Base-by-base conservation (phyloP, 2,329 filamentous ascomycete genomes). In the Xylariaceae sp. region DNA sequence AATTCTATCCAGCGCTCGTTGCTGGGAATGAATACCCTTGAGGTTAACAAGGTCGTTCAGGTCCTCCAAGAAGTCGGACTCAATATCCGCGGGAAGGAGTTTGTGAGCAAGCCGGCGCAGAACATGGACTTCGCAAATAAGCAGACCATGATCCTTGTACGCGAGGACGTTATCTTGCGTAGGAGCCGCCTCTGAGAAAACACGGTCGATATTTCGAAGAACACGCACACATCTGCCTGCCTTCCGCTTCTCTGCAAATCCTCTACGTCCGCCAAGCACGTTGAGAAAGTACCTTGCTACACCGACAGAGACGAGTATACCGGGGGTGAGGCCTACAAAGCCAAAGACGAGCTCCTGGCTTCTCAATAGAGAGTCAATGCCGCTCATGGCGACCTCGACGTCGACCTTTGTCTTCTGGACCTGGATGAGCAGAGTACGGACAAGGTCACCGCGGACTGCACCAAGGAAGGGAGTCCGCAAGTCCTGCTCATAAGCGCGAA, bases 351-450 rank as follows among this genome's bases (percentile, higher is more conserved):
- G 82, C 72, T 99, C 93, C 72, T 99, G 94, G 70, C 92, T 97
- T 77, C 94, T 96, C 59, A 99, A 81, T 37, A 99, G 82, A 39
- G 91, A 86, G 77, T 99, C 93, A 65, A 99, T 99, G 15, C 94
- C 94, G 61, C 89, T 91, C 77, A 99, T 92, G 11, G 94, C 94
- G 62, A 97, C 87, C 74, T 99, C 94, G 10, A 99, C 86, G 70
- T 99, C 94, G 7, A 99, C 94, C 78, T 99, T 99, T 18, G 94
- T 97, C 80, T 99, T 99, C 71, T 99, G 94, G 44, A 99, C 88
- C 72, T 99, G 94, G 57, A 99, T 97, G 50, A 99, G 80, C 34
- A 99, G 83, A 3, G 93, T 92, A 55, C 93, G 87, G 42, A 97
- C 83, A 34, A 99, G 81, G 68, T 97, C 93, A 9, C 94, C 94